Evolutionary conservation across 1,139 yeast species (phyloP), one percentile per base, ranked within the genome.

Genomic region (Taphrina communis): DNA sequence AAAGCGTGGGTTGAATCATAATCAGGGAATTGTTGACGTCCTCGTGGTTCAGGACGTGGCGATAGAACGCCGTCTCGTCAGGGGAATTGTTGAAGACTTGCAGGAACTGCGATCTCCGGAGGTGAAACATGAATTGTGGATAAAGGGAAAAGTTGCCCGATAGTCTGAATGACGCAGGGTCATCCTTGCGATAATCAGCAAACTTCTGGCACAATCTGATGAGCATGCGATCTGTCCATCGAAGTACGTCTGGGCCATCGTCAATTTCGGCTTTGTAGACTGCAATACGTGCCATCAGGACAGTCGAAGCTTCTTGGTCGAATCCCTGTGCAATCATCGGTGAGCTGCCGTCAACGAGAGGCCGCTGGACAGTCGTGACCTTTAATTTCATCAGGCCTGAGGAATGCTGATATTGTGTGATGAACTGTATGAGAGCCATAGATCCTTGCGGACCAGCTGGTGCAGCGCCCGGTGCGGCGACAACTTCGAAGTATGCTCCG

Each of bases 301-400:
- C 98, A 8, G 98, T 97, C 11, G 99, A 97, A 21, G 98, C 97
- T 79, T 94, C 99, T 81, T 95, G 99, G 80, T 94, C 99, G 78
- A 94, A 94, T n/a, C 95, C 83, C 44, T 81, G 81, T 8, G 86
- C 83, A 72, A 84, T 82, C 50, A 79, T 80, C 44, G 84, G 84
- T 68, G 82, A 83, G 66, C 86, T 87, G 38, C 79, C 80, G 25
- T 78, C 77, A 38, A 82, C 85, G 75, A 88, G 81, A 74, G 85
- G 84, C 74, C 90, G 87, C 56, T 88, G 87, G 48, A 90, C 83
- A 0, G 99, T 94, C 39, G 99, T 94, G 59, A 94, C 98, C 75
- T 98, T 87, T 72, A 91, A 83, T 77, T 98, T 86, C 77, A 87
- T 89, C 19, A 94, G 71, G 31, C 83, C 73, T 80, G 84, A 71